These are phyloP conservation scores for Colletotrichum higginsianum DNA, from an alignment of 2,329 filamentous ascomycete species.

Conservation along the genomic window DNA sequence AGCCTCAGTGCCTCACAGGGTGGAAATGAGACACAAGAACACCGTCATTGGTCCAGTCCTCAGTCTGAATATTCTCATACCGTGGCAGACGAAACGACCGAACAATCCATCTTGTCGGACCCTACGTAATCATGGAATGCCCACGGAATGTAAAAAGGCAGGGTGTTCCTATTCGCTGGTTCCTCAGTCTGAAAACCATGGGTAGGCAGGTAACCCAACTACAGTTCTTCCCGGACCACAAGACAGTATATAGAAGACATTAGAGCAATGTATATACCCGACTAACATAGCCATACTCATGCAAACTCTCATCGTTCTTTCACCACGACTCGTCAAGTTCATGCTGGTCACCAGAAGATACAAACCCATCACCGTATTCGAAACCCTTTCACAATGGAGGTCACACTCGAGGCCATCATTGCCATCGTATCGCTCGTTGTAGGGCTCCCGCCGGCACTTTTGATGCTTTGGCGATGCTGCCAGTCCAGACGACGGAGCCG, in stretches of 20 bases:
- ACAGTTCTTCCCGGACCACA: not conserved
- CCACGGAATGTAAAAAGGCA: no score
- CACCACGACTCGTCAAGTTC: not conserved
- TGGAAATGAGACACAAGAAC: not conserved
- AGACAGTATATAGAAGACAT: not conserved
- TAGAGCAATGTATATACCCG: not conserved
- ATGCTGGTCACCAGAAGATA: not conserved
- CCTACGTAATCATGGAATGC: not conserved
- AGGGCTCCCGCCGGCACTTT: constrained; percentile 10
- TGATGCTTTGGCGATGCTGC: constrained; percentile 27
- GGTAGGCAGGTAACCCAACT: no score
- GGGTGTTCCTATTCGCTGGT: not conserved
- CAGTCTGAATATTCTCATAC: constrained; percentile 3
- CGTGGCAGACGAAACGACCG: not conserved
- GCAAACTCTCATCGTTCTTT: not conserved
- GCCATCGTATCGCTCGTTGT: constrained; percentile 16
- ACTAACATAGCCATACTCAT: not conserved
- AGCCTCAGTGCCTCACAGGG: not conserved
- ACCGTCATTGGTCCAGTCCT: not conserved
- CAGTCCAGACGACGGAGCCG: not conserved
- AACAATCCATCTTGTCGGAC: not conserved
- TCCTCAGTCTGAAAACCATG: constrained; percentile 5
- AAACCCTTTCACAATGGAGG: constrained; percentile 7
- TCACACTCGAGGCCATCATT: constrained; percentile 32
- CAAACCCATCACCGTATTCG: not conserved